Evolutionary conservation across 805 yeast genomes (phyloP).

Genomic region (Metschnikowia arizonensis): DNA sequence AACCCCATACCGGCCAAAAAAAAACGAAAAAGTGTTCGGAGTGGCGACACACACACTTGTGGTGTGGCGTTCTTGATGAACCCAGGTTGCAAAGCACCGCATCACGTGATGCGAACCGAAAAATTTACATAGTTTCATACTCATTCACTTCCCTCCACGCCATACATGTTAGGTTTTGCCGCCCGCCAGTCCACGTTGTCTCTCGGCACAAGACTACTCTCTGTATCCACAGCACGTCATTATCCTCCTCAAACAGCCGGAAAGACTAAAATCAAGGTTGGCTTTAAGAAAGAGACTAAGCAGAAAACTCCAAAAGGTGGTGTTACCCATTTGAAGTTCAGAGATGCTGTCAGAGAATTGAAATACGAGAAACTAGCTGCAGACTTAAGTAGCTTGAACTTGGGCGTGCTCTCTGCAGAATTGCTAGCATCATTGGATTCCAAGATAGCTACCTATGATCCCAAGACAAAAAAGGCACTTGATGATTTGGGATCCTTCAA

Average conservation of each 20-base stretch:
- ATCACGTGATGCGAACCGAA: constrained; percentile 6
- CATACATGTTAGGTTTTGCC: constrained; percentile 4
- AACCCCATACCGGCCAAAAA: no score
- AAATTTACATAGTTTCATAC: neutral
- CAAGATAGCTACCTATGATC: constrained; percentile 35
- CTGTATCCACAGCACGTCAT: constrained; percentile 9
- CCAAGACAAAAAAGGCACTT: constrained; percentile 40
- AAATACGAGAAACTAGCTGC: constrained; percentile 33
- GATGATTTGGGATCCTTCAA: constrained; percentile 59
- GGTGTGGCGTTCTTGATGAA: neutral
- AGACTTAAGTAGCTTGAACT: constrained; percentile 10
- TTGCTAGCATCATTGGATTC: constrained; percentile 11
- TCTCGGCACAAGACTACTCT: constrained; percentile 9
- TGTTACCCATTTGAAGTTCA: constrained; percentile 38
- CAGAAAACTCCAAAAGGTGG: constrained; percentile 35
- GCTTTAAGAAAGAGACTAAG: constrained; percentile 18
- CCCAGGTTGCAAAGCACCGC: neutral
- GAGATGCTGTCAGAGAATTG: constrained; percentile 34
- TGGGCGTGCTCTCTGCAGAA: constrained; percentile 16
- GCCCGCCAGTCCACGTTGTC: constrained; percentile 1
- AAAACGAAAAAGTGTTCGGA: no score
- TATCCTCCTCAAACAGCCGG: constrained; percentile 19
- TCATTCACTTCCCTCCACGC: neutral
- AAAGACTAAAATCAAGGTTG: constrained; percentile 24
- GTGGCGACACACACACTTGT: no score